phyloP scores from a whole-genome alignment of 805 yeast genomes.

The Jamesozyma rosinii region DNA sequence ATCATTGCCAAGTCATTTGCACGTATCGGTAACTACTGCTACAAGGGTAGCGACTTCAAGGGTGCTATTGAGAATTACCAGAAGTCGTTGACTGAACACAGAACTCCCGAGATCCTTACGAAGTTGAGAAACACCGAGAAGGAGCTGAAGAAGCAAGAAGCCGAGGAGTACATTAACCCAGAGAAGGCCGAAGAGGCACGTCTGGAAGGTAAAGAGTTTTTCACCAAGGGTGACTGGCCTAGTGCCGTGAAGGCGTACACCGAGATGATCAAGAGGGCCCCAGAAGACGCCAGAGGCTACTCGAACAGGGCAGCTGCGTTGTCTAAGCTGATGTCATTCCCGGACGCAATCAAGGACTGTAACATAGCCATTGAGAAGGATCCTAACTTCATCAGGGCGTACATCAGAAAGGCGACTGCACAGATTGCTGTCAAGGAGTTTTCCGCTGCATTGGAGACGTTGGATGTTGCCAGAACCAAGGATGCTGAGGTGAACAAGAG shows the following conservation, averaged over 20 bases:
- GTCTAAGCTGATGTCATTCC: slow-evolving; percentile 91
- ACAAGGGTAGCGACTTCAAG: slow-evolving; percentile 62
- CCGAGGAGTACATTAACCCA: slow-evolving; percentile 73
- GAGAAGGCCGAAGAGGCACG: slow-evolving; percentile 94
- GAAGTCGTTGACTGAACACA: slow-evolving; percentile 90
- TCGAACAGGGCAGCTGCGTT: slow-evolving; percentile 97
- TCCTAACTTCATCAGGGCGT: slow-evolving; percentile 86
- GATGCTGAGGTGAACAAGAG: slow-evolving; percentile 59
- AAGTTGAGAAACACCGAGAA: slow-evolving; percentile 85
- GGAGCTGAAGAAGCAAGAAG: slow-evolving; percentile 69
- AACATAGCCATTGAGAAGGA: slow-evolving; percentile 81
- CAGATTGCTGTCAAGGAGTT: slow-evolving; percentile 85
- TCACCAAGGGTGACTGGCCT: slow-evolving; percentile 93
- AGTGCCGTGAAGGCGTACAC: slow-evolving; percentile 87
- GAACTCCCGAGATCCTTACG: slow-evolving; percentile 85
- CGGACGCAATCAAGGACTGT: slow-evolving; percentile 91
- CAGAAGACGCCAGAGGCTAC: slow-evolving; percentile 91
- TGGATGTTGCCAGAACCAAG: slow-evolving; percentile 65
- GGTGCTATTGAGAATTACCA: slow-evolving; percentile 73
- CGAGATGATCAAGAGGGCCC: slow-evolving; percentile 96
- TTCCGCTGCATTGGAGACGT: slow-evolving; percentile 70
- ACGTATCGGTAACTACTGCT: slow-evolving; percentile 75
- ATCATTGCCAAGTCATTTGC: slow-evolving; percentile 86
- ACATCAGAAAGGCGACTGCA: slow-evolving; percentile 92
- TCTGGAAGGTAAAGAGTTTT: slow-evolving; percentile 78